Conservation (phyloP, 257 asterid species). For the Nicotiana sylvestris region DNA sequence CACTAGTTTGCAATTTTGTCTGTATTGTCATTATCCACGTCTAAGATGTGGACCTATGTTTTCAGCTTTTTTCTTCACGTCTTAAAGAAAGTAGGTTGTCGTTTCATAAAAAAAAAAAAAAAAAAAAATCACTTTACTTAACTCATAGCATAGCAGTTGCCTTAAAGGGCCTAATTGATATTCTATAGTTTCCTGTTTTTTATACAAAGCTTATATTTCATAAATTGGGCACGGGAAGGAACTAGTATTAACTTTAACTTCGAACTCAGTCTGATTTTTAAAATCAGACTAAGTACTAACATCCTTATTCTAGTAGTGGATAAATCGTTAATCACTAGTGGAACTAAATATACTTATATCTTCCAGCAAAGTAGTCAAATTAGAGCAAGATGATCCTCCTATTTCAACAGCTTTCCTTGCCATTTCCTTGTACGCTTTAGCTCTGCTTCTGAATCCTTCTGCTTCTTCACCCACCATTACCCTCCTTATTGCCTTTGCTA, state of each 20-base stretch:
- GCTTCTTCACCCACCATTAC: conserved; percentile 31
- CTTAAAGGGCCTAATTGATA: too few relatives aligned
- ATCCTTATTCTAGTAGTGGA: neutral
- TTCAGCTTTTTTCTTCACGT: neutral
- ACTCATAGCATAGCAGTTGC: too few relatives aligned
- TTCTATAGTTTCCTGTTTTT: too few relatives aligned
- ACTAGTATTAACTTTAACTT: too few relatives aligned
- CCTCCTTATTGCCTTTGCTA: conserved; percentile 15
- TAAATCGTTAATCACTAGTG: neutral
- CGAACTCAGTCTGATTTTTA: neutral
- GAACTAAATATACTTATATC: conserved; percentile 22
- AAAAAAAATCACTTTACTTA: too few relatives aligned
- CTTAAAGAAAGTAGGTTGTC: neutral
- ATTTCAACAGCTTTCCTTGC: conserved; percentile 32
- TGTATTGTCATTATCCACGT: neutral
- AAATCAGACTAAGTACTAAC: too few relatives aligned
- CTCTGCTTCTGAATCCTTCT: conserved; percentile 37
- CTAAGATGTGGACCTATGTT: neutral
- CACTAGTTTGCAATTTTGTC: neutral
- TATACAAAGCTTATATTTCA: too few relatives aligned
- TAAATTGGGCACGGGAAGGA: too few relatives aligned
- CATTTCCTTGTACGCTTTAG: conserved; percentile 22
- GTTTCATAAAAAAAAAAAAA: neutral
- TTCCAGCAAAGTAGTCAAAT: conserved; percentile 23
- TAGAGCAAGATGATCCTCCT: conserved; percentile 46